Percentiles rank a stretch among this genome's conserved stretches.
Evolutionary conservation across 257 asterid genomes (phyloP).

Genomic region (Penstemon newberryi): DNA sequence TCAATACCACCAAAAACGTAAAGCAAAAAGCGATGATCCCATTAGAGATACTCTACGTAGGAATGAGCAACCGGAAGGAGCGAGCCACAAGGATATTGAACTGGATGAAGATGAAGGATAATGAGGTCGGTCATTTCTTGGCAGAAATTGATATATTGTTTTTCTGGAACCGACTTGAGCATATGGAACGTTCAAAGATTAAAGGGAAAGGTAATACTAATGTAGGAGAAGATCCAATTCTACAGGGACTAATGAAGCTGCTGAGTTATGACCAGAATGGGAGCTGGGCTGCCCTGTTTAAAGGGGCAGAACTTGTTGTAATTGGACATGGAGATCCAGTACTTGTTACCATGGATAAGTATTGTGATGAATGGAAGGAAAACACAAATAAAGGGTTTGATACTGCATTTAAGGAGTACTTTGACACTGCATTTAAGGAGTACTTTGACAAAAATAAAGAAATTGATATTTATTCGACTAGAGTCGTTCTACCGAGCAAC

Average conservation of each 20-base stretch:
- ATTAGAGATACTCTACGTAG: conserved; percentile 28
- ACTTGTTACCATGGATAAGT: background rate
- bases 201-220: background rate
- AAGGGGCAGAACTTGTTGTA: conserved; percentile 5
- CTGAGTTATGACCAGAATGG: conserved; percentile 23
- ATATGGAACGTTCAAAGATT: conserved; percentile 22
- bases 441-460: background rate
- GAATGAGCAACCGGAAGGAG: conserved; percentile 17
- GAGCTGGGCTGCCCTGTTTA: conserved; percentile 24
- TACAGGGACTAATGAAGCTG: conserved; percentile 15
- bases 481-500: background rate
- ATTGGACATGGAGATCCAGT: conserved; percentile 18
- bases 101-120: background rate
- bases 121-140: conserved; percentile 5
- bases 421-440: background rate
- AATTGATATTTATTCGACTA: background rate
- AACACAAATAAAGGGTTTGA: background rate
- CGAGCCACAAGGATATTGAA: background rate
- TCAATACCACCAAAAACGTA: background rate
- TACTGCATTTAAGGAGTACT: background rate
- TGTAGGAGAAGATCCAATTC: conserved; percentile 9
- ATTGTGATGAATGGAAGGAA: conserved; percentile 22
- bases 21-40: background rate
- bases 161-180: conserved; percentile 32
- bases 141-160: conserved; percentile 13